phyloP scores from a whole-genome alignment of 371 early-diverging fungal species.

The Zopfochytrium polystomum region DNA sequence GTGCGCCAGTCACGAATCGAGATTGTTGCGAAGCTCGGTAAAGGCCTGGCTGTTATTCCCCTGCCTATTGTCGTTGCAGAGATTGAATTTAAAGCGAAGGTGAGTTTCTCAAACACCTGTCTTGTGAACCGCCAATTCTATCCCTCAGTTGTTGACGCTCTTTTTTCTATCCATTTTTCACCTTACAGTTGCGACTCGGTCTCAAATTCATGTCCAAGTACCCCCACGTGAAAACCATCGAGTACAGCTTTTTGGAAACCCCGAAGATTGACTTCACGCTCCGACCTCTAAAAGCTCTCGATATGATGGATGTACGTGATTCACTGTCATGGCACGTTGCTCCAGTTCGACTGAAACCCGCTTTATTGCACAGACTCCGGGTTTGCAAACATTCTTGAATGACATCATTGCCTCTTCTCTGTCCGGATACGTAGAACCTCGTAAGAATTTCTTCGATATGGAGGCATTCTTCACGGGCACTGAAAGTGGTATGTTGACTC shows the following conservation, averaged over 20 bases:
- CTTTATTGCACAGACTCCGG: constrained; percentile 35
- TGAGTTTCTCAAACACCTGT: too few relatives aligned
- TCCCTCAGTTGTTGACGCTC: not conserved
- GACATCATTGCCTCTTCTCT: constrained; percentile 10
- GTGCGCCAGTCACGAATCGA: constrained; percentile 85
- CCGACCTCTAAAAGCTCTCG: constrained; percentile 80
- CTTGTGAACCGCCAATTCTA: constrained; percentile 1
- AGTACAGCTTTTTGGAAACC: constrained; percentile 81
- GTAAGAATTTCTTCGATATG: constrained; percentile 75
- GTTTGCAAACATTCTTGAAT: constrained; percentile 5
- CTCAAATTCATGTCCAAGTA: constrained; percentile 77
- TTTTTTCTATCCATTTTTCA: too few relatives aligned
- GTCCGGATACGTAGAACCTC: constrained; percentile 77
- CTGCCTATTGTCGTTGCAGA: constrained; percentile 91
- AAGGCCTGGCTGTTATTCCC: constrained; percentile 82
- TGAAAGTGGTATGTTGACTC: constrained; percentile 1
- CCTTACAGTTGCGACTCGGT: constrained; percentile 61
- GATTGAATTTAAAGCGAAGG: constrained; percentile 79
- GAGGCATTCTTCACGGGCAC: constrained; percentile 69
- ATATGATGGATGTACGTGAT: constrained; percentile 60
- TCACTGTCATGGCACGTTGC: too few relatives aligned
- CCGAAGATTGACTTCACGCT: constrained; percentile 92
- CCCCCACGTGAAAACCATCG: constrained; percentile 85
- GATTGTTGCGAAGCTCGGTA: constrained; percentile 84
- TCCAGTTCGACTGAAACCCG: constrained; percentile 60